Evolutionary conservation across 805 yeast genomes (phyloP).

Genomic region (Wickerhamiella kurtzmanii): DNA sequence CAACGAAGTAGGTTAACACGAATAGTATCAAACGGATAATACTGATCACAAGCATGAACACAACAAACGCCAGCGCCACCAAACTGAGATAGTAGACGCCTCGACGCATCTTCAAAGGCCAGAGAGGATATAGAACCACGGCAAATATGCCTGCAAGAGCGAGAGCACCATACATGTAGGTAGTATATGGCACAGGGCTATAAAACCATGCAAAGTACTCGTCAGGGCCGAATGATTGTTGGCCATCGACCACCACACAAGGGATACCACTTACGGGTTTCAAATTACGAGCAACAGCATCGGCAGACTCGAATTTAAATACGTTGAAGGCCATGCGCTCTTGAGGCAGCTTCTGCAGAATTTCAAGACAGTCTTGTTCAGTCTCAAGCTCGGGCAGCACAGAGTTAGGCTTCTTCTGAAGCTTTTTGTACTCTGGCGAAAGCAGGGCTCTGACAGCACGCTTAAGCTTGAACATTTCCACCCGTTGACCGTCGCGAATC

Average conservation of each 20-base stretch:
- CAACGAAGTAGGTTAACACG: constrained; percentile 40
- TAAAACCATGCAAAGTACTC: constrained; percentile 74
- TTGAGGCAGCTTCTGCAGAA: constrained; percentile 56
- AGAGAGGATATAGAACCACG: constrained; percentile 72
- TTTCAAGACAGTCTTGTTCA: constrained; percentile 44
- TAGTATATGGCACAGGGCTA: constrained; percentile 54
- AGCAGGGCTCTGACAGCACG: constrained; percentile 67
- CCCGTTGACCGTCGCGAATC: constrained; percentile 50
- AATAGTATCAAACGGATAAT: constrained; percentile 64
- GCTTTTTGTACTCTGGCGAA: constrained; percentile 53
- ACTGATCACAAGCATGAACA: constrained; percentile 62
- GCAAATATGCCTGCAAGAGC: constrained; percentile 51
- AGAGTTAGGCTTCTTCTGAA: constrained; percentile 29
- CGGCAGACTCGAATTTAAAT: constrained; percentile 48
- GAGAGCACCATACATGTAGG: constrained; percentile 34
- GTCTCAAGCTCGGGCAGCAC: constrained; percentile 37
- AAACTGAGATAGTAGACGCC: constrained; percentile 87
- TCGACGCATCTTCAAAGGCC: constrained; percentile 82
- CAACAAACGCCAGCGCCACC: constrained; percentile 59
- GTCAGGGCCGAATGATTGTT: constrained; percentile 30
- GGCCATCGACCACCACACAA: constrained; percentile 27
- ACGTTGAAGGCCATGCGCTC: constrained; percentile 66
- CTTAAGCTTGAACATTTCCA: constrained; percentile 74
- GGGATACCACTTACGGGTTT: constrained; percentile 52
- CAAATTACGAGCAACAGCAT: constrained; percentile 50